Evolutionary conservation across 2,329 filamentous ascomycete species (phyloP), one percentile per base, ranked within the genome.

Genomic region (Fusarium illudens): DNA sequence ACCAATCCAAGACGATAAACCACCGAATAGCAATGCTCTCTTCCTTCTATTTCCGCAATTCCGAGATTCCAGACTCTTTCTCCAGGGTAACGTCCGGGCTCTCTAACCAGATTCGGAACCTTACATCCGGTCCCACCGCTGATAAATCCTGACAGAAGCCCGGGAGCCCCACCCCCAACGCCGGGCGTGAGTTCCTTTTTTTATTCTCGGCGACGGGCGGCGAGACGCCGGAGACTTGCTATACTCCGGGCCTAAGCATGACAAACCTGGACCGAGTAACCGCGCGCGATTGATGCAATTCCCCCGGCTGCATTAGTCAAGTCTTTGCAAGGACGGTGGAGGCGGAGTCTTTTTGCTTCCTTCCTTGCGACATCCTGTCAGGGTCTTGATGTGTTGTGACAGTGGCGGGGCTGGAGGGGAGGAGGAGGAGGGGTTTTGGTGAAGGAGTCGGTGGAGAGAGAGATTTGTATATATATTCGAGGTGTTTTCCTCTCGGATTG

Each of bases 391-490:
- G 48, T 33, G 52, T 30, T 32, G 39, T 44, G 39, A 44, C 39
- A 44, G n/a, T 49, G 46, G 27, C 27, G 37, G 15, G 39, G 34
- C 13, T 29, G 22, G 29, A 22, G 49, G 49, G 20, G n/a, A n/a
- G 30, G 20, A 11, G 49, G 29, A 12, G 36, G 34, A 54, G 22
- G 51, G 34, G 29, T n/a, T 17, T 46, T 30, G 36, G 22, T 19
- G 39, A 44, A 44, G 13, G 33, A 37, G 33, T 32, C 30, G 15
- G 13, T 50, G 17, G 17, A 49, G 27, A 19, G 29, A 32, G 33
- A 13, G 6, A 25, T 29, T 29, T 37, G 33, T 66, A 60, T 68
- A 68, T 68, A 68, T 66, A 39, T 42, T 36, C 32, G 25, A 54
- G 19, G 25, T 22, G 29, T 25, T 50, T 34, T 50, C 48, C 29